phyloP scores from a whole-genome alignment of 2,329 filamentous ascomycete genomes.

The Neonectria punicea region DNA sequence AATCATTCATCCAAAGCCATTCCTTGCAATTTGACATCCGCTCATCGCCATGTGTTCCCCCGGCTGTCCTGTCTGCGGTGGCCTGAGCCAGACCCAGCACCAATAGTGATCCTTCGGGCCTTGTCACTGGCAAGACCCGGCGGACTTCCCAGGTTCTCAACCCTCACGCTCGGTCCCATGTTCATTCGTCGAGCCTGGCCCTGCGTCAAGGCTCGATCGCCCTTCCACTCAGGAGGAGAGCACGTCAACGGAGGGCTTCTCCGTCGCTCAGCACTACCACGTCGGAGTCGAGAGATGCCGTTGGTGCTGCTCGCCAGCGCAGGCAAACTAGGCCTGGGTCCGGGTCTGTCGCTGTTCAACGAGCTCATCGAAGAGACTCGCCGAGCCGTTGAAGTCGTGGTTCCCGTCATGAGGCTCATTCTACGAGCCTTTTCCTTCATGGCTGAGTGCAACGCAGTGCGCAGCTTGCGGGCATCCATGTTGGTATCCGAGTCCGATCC shows the following conservation, averaged over 20 bases:
- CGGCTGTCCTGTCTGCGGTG: conserved; percentile 47
- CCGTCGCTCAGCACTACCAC: conserved; percentile 61
- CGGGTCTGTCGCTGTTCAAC: conserved; percentile 41
- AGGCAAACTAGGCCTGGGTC: conserved; percentile 51
- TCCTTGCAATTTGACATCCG: conserved; percentile 29
- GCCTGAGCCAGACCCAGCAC: conserved; percentile 42
- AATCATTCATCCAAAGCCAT: conserved; percentile 36
- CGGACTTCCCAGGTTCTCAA: conserved; percentile 43
- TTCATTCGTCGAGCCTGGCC: conserved; percentile 70
- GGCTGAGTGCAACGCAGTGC: conserved; percentile 63
- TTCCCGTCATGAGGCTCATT: conserved; percentile 51
- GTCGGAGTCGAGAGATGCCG: conserved; percentile 65
- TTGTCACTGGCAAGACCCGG: conserved; percentile 40
- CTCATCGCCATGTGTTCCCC: conserved; percentile 45
- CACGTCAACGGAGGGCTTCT: conserved; percentile 65
- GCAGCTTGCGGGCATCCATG: conserved; percentile 65
- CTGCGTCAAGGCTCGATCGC: conserved; percentile 57
- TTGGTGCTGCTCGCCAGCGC: conserved; percentile 62
- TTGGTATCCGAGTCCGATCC: conserved; percentile 63
- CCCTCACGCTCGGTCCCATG: conserved; percentile 55
- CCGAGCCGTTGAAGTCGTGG: conserved; percentile 50
- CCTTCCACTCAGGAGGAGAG: conserved; percentile 56
- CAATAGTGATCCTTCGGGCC: conserved; percentile 52
- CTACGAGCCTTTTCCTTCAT: conserved; percentile 59
- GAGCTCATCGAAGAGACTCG: conserved; percentile 60